Base-by-base conservation (phyloP, 305 asterid species). In the Fraxinus floribunda region DNA sequence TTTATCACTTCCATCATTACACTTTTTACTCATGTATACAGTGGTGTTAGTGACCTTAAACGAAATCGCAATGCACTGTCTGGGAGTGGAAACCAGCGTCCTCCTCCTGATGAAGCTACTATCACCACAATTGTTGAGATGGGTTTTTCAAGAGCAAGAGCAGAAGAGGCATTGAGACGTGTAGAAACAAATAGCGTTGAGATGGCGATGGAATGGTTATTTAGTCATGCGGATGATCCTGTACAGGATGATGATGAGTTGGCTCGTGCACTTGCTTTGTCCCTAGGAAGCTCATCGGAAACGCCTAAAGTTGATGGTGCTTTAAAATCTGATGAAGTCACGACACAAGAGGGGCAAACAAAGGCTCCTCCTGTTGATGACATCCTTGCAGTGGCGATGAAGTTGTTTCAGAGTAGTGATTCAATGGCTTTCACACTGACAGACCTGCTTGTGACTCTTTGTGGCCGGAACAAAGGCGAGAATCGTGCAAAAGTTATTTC, bases 141-240 rank as follows among this genome's bases (percentile, higher is more conserved):
- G 99, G 99, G 99, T 32, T 95, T 97, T 87, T 88, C 98, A 38
- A 94, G 99, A 82, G 97, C 92, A 49, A 93, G 99, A 86, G 98
- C 98, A 4, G 99, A 97, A 89, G 99, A 95, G 84, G 99, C 99
- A 16, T 86, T 97, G 81, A 90, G 99, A 87, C 91, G 98, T 82
- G 98, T 91, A 44, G 98, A 92, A 86, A 89, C 99, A 70, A 97
- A 97, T 76, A 97, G 98, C 85, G 99, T 97, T 81, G 99, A 97
- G 90, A 92, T 97, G 98, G 98, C 98, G 82, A 95, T 97, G 99
- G 99, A 95, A 81, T 97, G 99, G 98, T 86, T 97, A 88, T 93
- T 92, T 80, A 97, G 90, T 88, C 99, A 94, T 82, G 92, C 92
- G 8, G 99, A 97, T 84, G 97, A 97, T 88, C 98, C 98, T 73